These are phyloP conservation scores for Aspergillus luchuensis DNA, from an alignment of 2,329 filamentous ascomycete genomes.

Conservation along the genomic window DNA sequence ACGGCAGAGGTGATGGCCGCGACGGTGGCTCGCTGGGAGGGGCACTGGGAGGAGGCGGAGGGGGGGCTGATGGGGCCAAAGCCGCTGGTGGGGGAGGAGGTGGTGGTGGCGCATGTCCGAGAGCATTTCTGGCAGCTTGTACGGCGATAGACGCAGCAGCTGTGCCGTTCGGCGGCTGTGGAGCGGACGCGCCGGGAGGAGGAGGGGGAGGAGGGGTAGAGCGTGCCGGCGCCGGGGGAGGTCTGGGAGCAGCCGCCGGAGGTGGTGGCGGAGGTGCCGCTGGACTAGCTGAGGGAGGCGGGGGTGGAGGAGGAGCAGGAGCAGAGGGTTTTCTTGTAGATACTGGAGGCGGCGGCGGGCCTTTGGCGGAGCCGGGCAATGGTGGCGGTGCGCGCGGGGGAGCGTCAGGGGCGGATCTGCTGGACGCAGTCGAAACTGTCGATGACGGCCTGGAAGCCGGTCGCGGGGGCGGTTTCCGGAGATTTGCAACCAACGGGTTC, in stretches of 20 bases:
- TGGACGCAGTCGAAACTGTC: conserved; percentile 59
- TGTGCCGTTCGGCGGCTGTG: conserved; percentile 42
- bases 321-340: conserved; percentile 60
- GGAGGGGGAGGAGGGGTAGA: conserved; percentile 55
- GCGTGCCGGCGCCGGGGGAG: conserved; percentile 40
- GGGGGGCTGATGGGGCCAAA: conserved; percentile 45
- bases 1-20: conserved; percentile 47
- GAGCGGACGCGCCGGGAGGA: conserved; percentile 31
- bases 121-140: conserved; percentile 61
- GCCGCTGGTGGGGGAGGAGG: conserved; percentile 39
- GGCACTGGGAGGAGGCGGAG: conserved; percentile 47
- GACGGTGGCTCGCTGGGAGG: conserved; percentile 41
- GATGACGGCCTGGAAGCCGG: conserved; percentile 61
- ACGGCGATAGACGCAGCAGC: conserved; percentile 56
- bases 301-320: conserved; percentile 45
- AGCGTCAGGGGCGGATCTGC: conserved; percentile 50
- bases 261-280: conserved; percentile 49
- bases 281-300: conserved; percentile 47
- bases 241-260: conserved; percentile 44
- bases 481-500: conserved; percentile 55
- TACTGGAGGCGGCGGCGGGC: conserved; percentile 61
- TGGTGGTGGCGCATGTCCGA: conserved; percentile 51
- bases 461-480: conserved; percentile 60
- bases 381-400: conserved; percentile 69
- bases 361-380: conserved; percentile 48